These are phyloP conservation scores for Erysiphe pulchra DNA, from an alignment of 2,329 filamentous ascomycete genomes.

Conservation along the genomic window DNA sequence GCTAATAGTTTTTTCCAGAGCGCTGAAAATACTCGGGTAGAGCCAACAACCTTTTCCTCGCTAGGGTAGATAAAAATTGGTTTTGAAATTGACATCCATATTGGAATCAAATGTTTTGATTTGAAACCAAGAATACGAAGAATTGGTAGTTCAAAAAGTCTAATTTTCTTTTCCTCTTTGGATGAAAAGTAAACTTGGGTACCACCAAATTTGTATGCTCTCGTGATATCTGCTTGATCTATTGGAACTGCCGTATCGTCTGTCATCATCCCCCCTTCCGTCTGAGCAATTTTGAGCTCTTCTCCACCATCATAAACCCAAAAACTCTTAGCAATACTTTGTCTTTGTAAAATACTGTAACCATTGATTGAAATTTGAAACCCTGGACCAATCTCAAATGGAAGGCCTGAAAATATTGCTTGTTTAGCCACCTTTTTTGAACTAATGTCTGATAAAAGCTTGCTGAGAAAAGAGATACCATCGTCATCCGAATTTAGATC, in stretches of 20 bases:
- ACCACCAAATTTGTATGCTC: conserved; percentile 88
- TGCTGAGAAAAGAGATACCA: conserved; percentile 48
- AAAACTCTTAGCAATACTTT: conserved; percentile 55
- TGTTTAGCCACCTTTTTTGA: conserved; percentile 72
- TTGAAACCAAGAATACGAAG: conserved; percentile 93
- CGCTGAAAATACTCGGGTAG: conserved; percentile 75
- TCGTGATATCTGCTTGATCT: conserved; percentile 59
- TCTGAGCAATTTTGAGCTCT: conserved; percentile 50
- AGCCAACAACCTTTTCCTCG: conserved; percentile 73
- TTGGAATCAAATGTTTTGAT: conserved; percentile 41
- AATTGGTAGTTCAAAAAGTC: conserved; percentile 55
- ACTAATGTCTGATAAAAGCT: conserved; percentile 66
- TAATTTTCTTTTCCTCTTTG: conserved; percentile 57
- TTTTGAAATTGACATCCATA: conserved; percentile 69
- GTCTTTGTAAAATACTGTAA: conserved; percentile 68
- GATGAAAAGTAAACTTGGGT: conserved; percentile 67
- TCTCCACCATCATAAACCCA: conserved; percentile 82
- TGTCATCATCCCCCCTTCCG: conserved; percentile 48
- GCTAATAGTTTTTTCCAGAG: conserved; percentile 67
- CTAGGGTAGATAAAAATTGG: conserved; percentile 86
- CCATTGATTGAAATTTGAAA: conserved; percentile 79
- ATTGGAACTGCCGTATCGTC: conserved; percentile 55
- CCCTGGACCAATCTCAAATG: conserved; percentile 64
- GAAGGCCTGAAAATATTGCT: conserved; percentile 64
- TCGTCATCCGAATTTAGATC: conserved; percentile 32